A percentile compares a stretch with the other conserved stretches of the same genome.
Evolutionary conservation across 2,329 filamentous ascomycete genomes (phyloP).

Genomic region (Aspergillus sp.): DNA sequence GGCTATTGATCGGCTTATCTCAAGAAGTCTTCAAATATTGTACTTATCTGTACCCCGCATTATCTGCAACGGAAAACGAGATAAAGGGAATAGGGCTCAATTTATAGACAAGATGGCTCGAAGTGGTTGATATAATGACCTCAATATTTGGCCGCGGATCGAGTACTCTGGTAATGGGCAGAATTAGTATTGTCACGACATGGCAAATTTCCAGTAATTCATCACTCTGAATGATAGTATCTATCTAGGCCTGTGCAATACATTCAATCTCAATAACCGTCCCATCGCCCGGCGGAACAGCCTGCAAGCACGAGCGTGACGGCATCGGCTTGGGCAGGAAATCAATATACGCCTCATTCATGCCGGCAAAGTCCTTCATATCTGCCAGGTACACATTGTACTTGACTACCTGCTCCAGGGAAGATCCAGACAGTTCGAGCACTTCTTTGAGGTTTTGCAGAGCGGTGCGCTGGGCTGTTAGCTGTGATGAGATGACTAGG

Average conservation of each 20-base stretch:
- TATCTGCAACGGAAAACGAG: no score
- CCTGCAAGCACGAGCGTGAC: constrained; percentile 44
- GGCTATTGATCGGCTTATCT: neutral
- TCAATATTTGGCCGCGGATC: no score
- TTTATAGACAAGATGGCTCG: no score
- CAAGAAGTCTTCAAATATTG: no score
- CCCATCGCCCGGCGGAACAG: constrained; percentile 39
- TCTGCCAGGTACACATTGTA: constrained; percentile 64
- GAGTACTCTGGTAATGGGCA: no score
- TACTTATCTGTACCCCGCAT: no score
- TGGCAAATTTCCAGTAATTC: no score
- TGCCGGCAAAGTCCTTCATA: constrained; percentile 66
- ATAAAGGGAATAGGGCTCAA: no score
- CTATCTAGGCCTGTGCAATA: constrained; percentile 38
- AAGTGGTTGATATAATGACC: no score
- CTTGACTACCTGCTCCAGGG: constrained; percentile 62
- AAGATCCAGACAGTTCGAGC: constrained; percentile 59
- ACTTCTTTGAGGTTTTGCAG: constrained; percentile 57
- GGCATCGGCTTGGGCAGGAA: constrained; percentile 46
- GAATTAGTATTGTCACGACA: no score
- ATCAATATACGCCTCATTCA: constrained; percentile 59
- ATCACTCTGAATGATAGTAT: neutral
- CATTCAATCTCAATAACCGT: constrained; percentile 49
- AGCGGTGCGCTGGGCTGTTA: constrained; percentile 24
- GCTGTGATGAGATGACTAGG: neutral